These are phyloP conservation scores for Ampelomyces quisqualis DNA, from an alignment of 2,329 filamentous ascomycete species.

Conservation along the genomic window DNA sequence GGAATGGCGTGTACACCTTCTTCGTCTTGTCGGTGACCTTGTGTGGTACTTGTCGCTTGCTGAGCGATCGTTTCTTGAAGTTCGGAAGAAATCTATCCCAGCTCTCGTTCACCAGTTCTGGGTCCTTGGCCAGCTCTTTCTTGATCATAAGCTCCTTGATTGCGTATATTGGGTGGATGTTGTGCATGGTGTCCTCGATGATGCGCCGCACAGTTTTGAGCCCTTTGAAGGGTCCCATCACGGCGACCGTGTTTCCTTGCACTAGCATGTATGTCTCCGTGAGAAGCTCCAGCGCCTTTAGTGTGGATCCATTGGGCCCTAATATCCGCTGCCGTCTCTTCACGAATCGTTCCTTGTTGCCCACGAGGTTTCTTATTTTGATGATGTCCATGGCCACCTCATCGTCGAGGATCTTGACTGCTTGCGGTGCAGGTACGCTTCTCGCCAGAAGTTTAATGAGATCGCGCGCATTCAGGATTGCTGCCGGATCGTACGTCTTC, in stretches of 20 bases:
- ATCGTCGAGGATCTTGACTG: constrained; percentile 91
- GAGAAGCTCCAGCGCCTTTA: constrained; percentile 90
- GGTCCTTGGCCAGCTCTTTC: constrained; percentile 85
- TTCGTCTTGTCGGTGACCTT: constrained; percentile 90
- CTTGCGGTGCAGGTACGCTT: constrained; percentile 82
- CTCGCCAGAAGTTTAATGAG: constrained; percentile 89
- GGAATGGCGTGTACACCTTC: constrained; percentile 96
- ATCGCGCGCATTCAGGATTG: constrained; percentile 91
- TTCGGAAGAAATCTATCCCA: constrained; percentile 97
- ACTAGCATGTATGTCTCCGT: constrained; percentile 88
- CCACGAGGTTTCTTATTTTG: constrained; percentile 86
- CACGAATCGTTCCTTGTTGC: constrained; percentile 93
- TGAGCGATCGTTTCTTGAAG: constrained; percentile 91
- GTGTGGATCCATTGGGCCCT: constrained; percentile 84
- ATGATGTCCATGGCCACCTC: constrained; percentile 91
- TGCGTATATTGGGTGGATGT: constrained; percentile 85
- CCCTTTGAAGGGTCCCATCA: constrained; percentile 90
- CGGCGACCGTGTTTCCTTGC: constrained; percentile 91
- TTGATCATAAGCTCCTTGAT: constrained; percentile 98
- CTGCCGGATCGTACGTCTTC: constrained; percentile 87
- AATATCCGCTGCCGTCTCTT: constrained; percentile 92
- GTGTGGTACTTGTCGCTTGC: constrained; percentile 76
- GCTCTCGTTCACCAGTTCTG: constrained; percentile 79
- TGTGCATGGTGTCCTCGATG: constrained; percentile 94
- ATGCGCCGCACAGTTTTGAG: constrained; percentile 84